phyloP scores from a whole-genome alignment of 192 early-diverging fungal species.

The Coemansia sp. region DNA sequence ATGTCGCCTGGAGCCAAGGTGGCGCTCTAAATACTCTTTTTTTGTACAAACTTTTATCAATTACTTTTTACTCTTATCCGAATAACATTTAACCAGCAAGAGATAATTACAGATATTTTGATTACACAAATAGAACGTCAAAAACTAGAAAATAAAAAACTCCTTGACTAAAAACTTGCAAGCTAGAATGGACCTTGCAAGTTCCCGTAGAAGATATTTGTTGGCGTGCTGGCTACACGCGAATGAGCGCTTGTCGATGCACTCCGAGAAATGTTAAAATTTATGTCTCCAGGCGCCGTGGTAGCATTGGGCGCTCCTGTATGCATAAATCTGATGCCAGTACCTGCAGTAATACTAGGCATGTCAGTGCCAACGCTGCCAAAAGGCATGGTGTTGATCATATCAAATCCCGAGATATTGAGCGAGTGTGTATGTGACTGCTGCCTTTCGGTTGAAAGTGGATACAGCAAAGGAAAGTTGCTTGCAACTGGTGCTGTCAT shows the following conservation, averaged over 20 bases:
- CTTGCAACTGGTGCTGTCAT: neutral
- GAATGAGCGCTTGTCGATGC: neutral
- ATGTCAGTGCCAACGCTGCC: neutral
- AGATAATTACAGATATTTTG: neutral
- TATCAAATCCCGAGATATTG: constrained; percentile 1
- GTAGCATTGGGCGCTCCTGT: neutral
- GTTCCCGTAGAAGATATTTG: neutral
- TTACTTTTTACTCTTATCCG: too few species aligned
- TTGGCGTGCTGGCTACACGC: constrained; percentile 11
- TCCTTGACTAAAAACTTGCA: too few species aligned
- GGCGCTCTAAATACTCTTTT: constrained; percentile 8
- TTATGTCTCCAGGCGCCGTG: neutral
- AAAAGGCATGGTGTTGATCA: constrained; percentile 8
- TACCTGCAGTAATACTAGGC: neutral
- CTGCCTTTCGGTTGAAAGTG: neutral
- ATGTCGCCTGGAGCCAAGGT: constrained; percentile 39
- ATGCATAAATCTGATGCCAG: neutral
- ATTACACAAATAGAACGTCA: constrained; percentile 1
- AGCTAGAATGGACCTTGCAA: neutral
- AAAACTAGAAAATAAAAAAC: constrained; percentile 2
- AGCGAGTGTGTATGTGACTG: neutral
- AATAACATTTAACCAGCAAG: neutral
- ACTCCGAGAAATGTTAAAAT: neutral
- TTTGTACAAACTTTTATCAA: constrained; percentile 15
- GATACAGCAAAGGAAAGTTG: neutral